phyloP scores from a whole-genome alignment of 2,329 filamentous ascomycete species.

The Coccinonectria pachysandricola region DNA sequence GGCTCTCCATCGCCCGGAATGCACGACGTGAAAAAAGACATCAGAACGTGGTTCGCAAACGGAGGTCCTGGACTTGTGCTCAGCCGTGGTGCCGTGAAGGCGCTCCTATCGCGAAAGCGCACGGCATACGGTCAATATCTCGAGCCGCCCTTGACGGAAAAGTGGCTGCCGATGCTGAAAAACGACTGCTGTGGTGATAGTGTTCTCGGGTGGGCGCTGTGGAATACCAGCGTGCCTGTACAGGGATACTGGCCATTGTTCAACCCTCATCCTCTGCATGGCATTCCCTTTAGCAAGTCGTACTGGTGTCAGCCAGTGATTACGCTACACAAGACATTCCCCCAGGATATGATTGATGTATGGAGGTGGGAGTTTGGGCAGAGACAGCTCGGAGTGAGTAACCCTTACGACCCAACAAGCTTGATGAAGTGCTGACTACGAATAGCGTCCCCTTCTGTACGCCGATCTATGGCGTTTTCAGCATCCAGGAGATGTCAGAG shows the following conservation, averaged over 20 bases:
- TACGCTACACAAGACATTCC: conserved; percentile 36
- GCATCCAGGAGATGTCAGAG: conserved; percentile 19
- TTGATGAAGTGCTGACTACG: conserved; percentile 6
- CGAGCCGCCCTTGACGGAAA: conserved; percentile 27
- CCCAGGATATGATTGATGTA: conserved; percentile 37
- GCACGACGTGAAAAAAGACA: conserved; percentile 18
- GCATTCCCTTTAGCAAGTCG: conserved; percentile 33
- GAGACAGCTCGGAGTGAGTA: conserved; percentile 22
- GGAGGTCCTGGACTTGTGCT: conserved; percentile 38
- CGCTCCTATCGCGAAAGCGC: conserved; percentile 24
- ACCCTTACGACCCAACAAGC: background rate
- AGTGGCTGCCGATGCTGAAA: conserved; percentile 30
- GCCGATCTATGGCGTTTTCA: conserved; percentile 28
- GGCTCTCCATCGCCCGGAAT: conserved; percentile 36
- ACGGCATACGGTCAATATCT: conserved; percentile 26
- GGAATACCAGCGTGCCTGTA: conserved; percentile 32
- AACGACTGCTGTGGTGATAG: conserved; percentile 44
- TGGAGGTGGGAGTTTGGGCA: conserved; percentile 34
- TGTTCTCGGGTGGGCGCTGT: conserved; percentile 37
- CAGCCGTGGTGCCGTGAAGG: conserved; percentile 34
- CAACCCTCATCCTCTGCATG: conserved; percentile 38
- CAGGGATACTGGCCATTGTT: conserved; percentile 40
- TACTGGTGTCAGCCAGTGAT: conserved; percentile 42
- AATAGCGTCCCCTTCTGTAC: conserved; percentile 27
- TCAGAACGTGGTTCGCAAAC: conserved; percentile 35